phyloP scores from a whole-genome alignment of 805 yeast species.

The Zygotorulaspora chibaensis region DNA sequence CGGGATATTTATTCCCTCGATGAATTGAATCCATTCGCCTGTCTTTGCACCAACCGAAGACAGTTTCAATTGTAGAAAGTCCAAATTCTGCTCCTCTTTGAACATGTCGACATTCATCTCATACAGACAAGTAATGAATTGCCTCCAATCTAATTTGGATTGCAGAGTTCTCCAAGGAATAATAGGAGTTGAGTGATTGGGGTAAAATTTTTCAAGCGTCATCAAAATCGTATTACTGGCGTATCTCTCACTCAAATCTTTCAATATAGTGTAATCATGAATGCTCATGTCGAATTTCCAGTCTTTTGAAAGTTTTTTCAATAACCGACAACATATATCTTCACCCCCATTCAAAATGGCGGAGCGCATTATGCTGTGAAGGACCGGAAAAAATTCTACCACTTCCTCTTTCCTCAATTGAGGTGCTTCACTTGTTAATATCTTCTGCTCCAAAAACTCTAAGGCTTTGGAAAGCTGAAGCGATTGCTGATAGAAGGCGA shows the following conservation, averaged over 20 bases:
- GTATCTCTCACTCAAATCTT: conserved; percentile 15
- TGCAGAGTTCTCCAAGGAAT: conserved; percentile 13
- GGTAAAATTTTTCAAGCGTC: conserved; percentile 1
- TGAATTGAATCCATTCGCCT: conserved; percentile 12
- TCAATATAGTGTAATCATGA: conserved; percentile 13
- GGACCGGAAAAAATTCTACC: conserved; percentile 7
- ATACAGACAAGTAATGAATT: conserved; percentile 8
- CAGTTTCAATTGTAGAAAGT: conserved; percentile 16
- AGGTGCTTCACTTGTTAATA: neutral
- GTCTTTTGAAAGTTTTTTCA: conserved; percentile 4
- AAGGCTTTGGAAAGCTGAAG: conserved; percentile 18
- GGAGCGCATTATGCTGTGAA: conserved; percentile 8
- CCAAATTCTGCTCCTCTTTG: conserved; percentile 10
- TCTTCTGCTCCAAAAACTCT: conserved; percentile 7
- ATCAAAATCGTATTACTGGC: conserved; percentile 12
- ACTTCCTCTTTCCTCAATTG: conserved; percentile 3
- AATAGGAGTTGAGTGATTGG: neutral
- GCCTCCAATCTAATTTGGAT: conserved; percentile 10
- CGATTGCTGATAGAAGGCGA: conserved; percentile 24
- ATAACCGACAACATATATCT: conserved; percentile 1
- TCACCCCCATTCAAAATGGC: conserved; percentile 8
- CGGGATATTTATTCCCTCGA: conserved; percentile 10
- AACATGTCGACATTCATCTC: conserved; percentile 12
- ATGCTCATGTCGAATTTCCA: conserved; percentile 13
- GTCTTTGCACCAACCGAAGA: conserved; percentile 8